Conservation (phyloP, 495 filamentous ascomycete species). For the Parathielavia hyrcaniae region DNA sequence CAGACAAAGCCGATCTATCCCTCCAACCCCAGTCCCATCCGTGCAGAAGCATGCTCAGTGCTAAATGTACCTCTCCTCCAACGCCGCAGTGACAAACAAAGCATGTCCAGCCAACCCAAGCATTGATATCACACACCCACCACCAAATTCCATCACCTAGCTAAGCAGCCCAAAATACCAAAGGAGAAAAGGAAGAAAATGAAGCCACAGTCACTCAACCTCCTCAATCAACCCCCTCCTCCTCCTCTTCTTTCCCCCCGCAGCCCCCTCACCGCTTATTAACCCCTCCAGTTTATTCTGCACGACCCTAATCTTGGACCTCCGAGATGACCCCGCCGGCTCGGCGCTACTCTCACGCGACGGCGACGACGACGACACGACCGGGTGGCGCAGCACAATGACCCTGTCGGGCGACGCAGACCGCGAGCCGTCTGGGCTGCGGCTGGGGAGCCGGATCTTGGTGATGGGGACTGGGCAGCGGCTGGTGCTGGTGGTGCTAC, state of each 20-base stretch:
- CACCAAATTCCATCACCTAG: not conserved
- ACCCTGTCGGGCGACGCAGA: conserved; percentile 10
- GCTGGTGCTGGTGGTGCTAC: conserved; percentile 5
- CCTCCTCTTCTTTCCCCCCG: not conserved
- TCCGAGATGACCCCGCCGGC: not conserved
- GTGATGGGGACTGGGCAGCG: conserved; percentile 19
- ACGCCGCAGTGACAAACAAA: too few species aligned
- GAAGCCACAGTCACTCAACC: not conserved
- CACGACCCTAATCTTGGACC: conserved; percentile 1
- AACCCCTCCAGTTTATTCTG: not conserved
- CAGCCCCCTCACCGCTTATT: not conserved
- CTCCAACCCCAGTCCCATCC: not conserved
- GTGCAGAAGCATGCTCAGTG: too few species aligned
- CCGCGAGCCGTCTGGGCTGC: conserved; percentile 14
- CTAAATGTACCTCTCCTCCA: not conserved
- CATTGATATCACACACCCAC: not conserved
- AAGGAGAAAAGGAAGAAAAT: conserved; percentile 4
- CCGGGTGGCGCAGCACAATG: conserved; percentile 9
- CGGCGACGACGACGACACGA: not conserved
- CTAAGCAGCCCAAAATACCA: not conserved
- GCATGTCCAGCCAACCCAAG: not conserved
- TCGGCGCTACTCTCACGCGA: conserved; percentile 1
- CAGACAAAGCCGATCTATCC: not conserved
- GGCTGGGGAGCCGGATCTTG: conserved; percentile 20
- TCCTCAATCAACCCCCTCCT: conserved; percentile 9